Evolutionary conservation across 2,329 filamentous ascomycete genomes (phyloP).

Genomic region (Hypoxylon rubiginosum): DNA sequence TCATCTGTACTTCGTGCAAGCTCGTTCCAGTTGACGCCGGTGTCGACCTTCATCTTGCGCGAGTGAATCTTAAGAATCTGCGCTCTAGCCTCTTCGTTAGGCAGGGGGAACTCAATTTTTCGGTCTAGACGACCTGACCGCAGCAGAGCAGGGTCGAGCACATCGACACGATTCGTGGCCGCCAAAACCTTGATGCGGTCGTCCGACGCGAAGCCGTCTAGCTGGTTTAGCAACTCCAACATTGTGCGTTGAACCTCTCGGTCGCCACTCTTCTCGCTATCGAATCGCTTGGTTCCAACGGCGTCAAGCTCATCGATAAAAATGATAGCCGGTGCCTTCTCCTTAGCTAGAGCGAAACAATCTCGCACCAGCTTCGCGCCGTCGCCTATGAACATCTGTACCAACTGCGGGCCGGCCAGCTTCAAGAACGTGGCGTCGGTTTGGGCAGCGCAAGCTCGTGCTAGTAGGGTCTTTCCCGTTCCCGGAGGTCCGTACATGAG

Average conservation of each 20-base stretch:
- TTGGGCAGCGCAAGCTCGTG: slow-evolving; percentile 95
- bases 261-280: slow-evolving; percentile 97
- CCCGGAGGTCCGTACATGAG: slow-evolving; percentile 97
- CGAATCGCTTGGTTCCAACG: slow-evolving; percentile 98
- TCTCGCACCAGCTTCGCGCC: slow-evolving; percentile 97
- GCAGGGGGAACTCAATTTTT: slow-evolving; percentile 98
- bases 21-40: slow-evolving; percentile 94
- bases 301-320: slow-evolving; percentile 99
- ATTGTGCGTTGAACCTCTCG: slow-evolving; percentile 98
- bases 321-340: slow-evolving; percentile 98
- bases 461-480: slow-evolving; percentile 91
- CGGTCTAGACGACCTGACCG: slow-evolving; percentile 93
- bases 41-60: slow-evolving; percentile 97
- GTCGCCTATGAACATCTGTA: slow-evolving; percentile 99
- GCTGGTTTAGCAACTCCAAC: slow-evolving; percentile 97
- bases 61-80: slow-evolving; percentile 98
- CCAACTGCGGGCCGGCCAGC: slow-evolving; percentile 94
- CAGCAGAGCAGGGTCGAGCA: slow-evolving; percentile 90
- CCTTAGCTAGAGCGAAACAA: slow-evolving; percentile 96
- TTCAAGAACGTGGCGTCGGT: slow-evolving; percentile 99
- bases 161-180: slow-evolving; percentile 94
- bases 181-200: slow-evolving; percentile 97
- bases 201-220: slow-evolving; percentile 97
- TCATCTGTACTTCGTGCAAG: slow-evolving; percentile 97
- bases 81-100: slow-evolving; percentile 96